Conservation (phyloP, 83 land plant genomes). For the Diphasiastrum complanatum region DNA sequence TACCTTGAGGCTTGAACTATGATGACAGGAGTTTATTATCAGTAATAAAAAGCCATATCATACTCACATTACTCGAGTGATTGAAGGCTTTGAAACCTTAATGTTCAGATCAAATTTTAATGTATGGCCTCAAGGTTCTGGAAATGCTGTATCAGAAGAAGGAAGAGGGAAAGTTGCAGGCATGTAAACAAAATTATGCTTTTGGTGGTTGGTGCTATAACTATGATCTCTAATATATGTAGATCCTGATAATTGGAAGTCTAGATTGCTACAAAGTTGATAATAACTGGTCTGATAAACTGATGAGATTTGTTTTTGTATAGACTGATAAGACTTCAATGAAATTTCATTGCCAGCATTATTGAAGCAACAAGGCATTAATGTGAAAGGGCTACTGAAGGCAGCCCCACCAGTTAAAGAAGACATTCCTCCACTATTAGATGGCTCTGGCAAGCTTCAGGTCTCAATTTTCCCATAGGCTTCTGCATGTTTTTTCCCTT, state of each 20-base stretch:
- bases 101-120: conserved; percentile 83
- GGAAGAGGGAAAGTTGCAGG: conserved; percentile 99
- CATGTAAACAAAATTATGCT: too few relatives aligned
- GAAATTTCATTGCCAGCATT: conserved; percentile 41
- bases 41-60: conserved; percentile 49
- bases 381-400: conserved; percentile 65
- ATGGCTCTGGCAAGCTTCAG: conserved; percentile 76
- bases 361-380: conserved; percentile 91
- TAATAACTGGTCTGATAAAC: too few relatives aligned
- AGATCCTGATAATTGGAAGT: too few relatives aligned
- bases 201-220: too few relatives aligned
- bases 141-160: conserved; percentile 62
- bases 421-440: conserved; percentile 81
- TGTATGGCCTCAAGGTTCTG: conserved; percentile 68
- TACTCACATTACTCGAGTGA: conserved; percentile 68
- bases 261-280: too few relatives aligned
- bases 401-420: conserved; percentile 56
- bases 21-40: conserved; percentile 47
- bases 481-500: not conserved
- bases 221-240: too few relatives aligned
- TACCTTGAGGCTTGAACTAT: not conserved
- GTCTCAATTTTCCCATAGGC: conserved; percentile 27
- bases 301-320: not conserved
- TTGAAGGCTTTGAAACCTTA: conserved; percentile 89
- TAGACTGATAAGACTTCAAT: not conserved